phyloP scores from a whole-genome alignment of 2,329 filamentous ascomycete species.

The Ophiostoma himal-ulmi region DNA sequence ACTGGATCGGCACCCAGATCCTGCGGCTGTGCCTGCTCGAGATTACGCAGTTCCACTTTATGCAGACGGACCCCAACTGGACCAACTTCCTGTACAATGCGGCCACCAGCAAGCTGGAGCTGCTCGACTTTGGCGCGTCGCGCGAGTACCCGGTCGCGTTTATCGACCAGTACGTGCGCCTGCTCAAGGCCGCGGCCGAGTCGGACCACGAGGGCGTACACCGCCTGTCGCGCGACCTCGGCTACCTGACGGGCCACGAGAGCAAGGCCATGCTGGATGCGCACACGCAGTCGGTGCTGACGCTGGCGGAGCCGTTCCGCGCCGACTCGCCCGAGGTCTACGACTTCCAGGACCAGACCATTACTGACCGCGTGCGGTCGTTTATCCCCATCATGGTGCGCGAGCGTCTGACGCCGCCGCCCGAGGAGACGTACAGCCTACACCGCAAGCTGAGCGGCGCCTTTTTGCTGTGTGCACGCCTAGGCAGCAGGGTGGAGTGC shows the following conservation, averaged over 20 bases:
- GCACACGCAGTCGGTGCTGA: constrained; percentile 80
- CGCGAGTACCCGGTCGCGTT: constrained; percentile 79
- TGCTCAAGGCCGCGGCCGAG: constrained; percentile 73
- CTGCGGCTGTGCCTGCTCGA: constrained; percentile 87
- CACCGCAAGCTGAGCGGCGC: constrained; percentile 94
- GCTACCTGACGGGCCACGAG: constrained; percentile 89
- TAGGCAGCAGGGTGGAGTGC: constrained; percentile 78
- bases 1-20: constrained; percentile 95
- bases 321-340: constrained; percentile 72
- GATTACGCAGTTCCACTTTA: constrained; percentile 90
- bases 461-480: constrained; percentile 80
- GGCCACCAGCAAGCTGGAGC: constrained; percentile 64
- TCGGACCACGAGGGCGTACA: constrained; percentile 60
- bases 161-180: constrained; percentile 69
- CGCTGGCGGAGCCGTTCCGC: constrained; percentile 86
- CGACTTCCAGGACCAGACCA: constrained; percentile 90
- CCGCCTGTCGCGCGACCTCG: constrained; percentile 66
- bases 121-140: constrained; percentile 92
- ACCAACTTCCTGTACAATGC: constrained; percentile 95
- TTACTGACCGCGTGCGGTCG: constrained; percentile 83
- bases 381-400: constrained; percentile 90
- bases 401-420: constrained; percentile 82
- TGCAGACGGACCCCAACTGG: constrained; percentile 99
- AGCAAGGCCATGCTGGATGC: constrained; percentile 81
- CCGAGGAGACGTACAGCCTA: constrained; percentile 94